Percentiles rank a stretch among this genome's conserved stretches.
Conservation (phyloP, 345 rosid species). For the Populus euphratica region DNA sequence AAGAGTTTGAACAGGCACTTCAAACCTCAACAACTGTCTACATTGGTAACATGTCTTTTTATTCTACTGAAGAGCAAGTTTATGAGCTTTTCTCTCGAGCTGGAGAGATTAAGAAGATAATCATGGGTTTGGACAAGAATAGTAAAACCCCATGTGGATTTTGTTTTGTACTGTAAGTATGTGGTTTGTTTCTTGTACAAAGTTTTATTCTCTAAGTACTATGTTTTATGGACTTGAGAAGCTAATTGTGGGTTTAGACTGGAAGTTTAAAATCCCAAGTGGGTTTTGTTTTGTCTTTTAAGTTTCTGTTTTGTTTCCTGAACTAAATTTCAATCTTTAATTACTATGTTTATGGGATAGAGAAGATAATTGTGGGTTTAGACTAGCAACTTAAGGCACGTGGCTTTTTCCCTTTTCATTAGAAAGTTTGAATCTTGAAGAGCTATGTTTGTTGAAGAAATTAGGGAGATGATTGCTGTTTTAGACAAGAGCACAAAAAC, state of each 20-base stretch:
- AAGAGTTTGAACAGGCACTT: conserved; percentile 80
- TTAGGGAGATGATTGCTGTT: neutral
- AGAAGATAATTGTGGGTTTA: too few relatives aligned
- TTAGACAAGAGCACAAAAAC: neutral
- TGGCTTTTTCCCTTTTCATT: neutral
- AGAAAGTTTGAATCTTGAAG: neutral
- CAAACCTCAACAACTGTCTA: conserved; percentile 67
- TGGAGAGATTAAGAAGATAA: conserved; percentile 92
- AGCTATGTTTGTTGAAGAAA: neutral
- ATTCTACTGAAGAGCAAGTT: conserved; percentile 95
- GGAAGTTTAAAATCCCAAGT: neutral
- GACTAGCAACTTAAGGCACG: too few relatives aligned
- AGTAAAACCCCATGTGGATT: conserved; percentile 95
- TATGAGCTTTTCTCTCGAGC: conserved; percentile 94
- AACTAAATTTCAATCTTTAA: too few relatives aligned
- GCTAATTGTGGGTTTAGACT: neutral
- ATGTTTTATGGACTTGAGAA: neutral
- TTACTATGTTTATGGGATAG: too few relatives aligned
- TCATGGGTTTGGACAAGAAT: conserved; percentile 97
- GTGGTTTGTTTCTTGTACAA: neutral
- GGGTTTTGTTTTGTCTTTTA: neutral
- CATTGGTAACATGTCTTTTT: conserved; percentile 91
- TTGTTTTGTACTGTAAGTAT: conserved; percentile 75
- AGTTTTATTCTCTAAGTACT: neutral
- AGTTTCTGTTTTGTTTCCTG: too few relatives aligned